A percentile compares a stretch with the other conserved stretches of the same genome.
These are phyloP conservation scores for Colletotrichum coccodes DNA, from an alignment of 2,329 filamentous ascomycete genomes.

Conservation along the genomic window DNA sequence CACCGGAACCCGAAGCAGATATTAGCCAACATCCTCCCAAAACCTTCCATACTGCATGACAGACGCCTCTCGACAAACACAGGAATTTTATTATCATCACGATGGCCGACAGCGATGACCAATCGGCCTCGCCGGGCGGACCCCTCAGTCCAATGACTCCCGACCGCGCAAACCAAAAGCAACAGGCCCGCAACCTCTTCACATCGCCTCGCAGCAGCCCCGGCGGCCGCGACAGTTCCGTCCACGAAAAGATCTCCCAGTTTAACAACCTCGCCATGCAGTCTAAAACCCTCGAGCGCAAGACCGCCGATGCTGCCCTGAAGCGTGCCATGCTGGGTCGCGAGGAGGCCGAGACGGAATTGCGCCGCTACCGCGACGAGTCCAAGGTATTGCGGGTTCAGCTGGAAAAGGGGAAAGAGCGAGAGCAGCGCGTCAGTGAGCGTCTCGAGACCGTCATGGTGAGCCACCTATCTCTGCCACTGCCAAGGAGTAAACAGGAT, in stretches of 20 bases:
- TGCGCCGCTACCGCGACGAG: conserved; percentile 72
- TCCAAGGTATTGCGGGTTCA: conserved; percentile 63
- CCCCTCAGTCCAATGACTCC: conserved; percentile 71
- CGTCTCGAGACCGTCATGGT: conserved; percentile 77
- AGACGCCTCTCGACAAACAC: neutral
- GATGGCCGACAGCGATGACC: conserved; percentile 59
- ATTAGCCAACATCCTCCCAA: neutral
- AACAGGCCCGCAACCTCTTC: conserved; percentile 50
- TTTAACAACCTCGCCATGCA: conserved; percentile 75
- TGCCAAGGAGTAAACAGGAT: neutral
- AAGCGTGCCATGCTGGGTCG: conserved; percentile 74
- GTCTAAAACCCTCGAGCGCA: conserved; percentile 71
- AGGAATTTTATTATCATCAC: conserved; percentile 13
- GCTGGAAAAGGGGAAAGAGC: conserved; percentile 71
- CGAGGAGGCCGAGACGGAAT: conserved; percentile 78
- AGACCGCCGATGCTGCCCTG: conserved; percentile 72
- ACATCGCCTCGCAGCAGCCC: conserved; percentile 48
- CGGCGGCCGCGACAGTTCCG: conserved; percentile 63
- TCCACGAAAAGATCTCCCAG: conserved; percentile 76
- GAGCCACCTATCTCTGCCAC: conserved; percentile 15
- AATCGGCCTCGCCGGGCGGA: conserved; percentile 60
- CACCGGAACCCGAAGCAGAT: neutral
- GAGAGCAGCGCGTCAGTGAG: conserved; percentile 74
- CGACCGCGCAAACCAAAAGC: conserved; percentile 68
- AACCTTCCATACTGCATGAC: neutral